phyloP scores from a whole-genome alignment of 345 rosid species.

The Rhodamnia argentea region DNA sequence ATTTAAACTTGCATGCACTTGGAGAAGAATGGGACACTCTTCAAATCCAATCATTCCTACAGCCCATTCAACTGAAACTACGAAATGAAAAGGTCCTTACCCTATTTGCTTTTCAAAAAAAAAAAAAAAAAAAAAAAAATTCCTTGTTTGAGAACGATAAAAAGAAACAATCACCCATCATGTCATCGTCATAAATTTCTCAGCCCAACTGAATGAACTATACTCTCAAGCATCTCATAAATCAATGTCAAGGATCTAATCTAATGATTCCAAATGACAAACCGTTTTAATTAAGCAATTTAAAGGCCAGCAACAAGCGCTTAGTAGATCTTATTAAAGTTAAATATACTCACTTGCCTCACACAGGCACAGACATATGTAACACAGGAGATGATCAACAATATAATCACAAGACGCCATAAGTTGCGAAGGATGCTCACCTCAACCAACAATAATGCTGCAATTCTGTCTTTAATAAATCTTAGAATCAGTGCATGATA shows the following conservation, averaged over 20 bases:
- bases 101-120: neutral
- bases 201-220: neutral
- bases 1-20: neutral
- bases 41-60: neutral
- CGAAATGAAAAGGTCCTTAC: neutral
- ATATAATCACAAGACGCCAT: neutral
- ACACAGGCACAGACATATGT: neutral
- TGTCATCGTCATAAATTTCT: neutral
- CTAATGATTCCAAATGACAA: neutral
- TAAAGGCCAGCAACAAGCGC: neutral
- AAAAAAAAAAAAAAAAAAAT: neutral
- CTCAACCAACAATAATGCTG: slow-evolving; percentile 68
- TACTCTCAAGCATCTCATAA: neutral
- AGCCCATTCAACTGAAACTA: neutral
- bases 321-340: neutral
- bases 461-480: slow-evolving; percentile 78
- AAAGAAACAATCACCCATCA: neutral
- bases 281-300: neutral
- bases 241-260: neutral
- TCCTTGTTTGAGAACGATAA: neutral
- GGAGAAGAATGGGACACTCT: neutral
- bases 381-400: neutral
- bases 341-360: neutral
- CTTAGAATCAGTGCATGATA: slow-evolving; percentile 63
- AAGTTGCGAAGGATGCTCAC: slow-evolving; percentile 17